phyloP scores from a whole-genome alignment of 2,329 filamentous ascomycete genomes.

The Trichoderma sp. region DNA sequence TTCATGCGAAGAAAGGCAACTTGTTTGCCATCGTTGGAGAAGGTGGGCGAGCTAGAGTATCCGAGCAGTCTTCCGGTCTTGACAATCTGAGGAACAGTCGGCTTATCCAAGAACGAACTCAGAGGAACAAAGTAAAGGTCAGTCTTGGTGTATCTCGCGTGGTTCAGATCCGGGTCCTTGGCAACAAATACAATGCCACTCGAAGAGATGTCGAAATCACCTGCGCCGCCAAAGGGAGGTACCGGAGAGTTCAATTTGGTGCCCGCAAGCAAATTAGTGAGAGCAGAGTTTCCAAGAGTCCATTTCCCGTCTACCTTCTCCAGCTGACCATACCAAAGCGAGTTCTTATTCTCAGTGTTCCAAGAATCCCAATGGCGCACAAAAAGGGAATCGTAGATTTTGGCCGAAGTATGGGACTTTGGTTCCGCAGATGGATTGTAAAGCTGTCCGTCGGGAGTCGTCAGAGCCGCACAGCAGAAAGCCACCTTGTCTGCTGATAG shows the following conservation, averaged over 20 bases:
- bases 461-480: slow-evolving; percentile 64
- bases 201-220: slow-evolving; percentile 76
- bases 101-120: slow-evolving; percentile 60
- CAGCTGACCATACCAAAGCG: slow-evolving; percentile 73
- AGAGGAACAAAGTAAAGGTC: slow-evolving; percentile 77
- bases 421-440: slow-evolving; percentile 66
- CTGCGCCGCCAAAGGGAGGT: slow-evolving; percentile 75
- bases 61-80: slow-evolving; percentile 64
- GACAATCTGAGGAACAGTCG: slow-evolving; percentile 54
- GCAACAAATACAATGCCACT: slow-evolving; percentile 73
- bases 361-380: slow-evolving; percentile 86
- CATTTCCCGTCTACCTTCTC: slow-evolving; percentile 48
- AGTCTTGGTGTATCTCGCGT: slow-evolving; percentile 77
- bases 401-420: slow-evolving; percentile 65
- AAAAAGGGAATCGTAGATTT: slow-evolving; percentile 74
- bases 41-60: slow-evolving; percentile 68
- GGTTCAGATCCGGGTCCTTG: slow-evolving; percentile 72
- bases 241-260: slow-evolving; percentile 68
- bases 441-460: slow-evolving; percentile 69
- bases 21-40: slow-evolving; percentile 72
- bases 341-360: slow-evolving; percentile 67
- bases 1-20: slow-evolving; percentile 82
- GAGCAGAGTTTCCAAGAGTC: slow-evolving; percentile 47
- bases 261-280: slow-evolving; percentile 67
- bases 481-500: slow-evolving; percentile 55